Evolutionary conservation across 2,329 filamentous ascomycete genomes (phyloP).

Genomic region (Fusarium staphyleae): DNA sequence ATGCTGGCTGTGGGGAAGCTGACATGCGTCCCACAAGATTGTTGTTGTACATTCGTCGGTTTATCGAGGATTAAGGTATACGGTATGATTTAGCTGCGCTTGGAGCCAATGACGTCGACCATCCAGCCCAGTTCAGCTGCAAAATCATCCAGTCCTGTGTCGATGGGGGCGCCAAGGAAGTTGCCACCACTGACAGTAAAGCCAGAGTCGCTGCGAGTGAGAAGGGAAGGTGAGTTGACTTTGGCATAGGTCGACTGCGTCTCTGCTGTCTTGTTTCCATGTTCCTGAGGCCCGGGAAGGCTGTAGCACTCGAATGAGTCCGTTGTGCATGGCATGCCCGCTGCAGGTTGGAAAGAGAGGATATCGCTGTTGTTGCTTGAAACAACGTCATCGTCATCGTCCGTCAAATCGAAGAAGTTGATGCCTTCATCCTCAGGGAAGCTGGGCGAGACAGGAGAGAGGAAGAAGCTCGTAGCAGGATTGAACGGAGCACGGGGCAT

Average conservation of each 20-base stretch:
- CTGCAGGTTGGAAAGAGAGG: conserved; percentile 39
- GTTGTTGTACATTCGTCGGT: conserved; percentile 20
- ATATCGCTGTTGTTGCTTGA: conserved; percentile 49
- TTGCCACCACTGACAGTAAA: conserved; percentile 32
- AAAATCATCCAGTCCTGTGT: conserved; percentile 51
- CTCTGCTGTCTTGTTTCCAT: conserved; percentile 27
- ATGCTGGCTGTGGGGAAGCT: conserved; percentile 10
- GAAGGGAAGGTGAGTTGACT: conserved; percentile 38
- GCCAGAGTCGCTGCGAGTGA: conserved; percentile 33
- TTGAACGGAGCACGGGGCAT: conserved; percentile 42
- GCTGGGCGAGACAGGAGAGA: conserved; percentile 49
- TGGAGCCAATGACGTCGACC: conserved; percentile 54
- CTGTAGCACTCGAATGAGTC: conserved; percentile 52
- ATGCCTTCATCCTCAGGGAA: conserved; percentile 52
- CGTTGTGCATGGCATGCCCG: conserved; percentile 16
- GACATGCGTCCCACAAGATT: not conserved
- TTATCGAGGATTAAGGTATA: conserved; percentile 1
- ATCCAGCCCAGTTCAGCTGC: conserved; percentile 60
- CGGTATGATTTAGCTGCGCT: conserved; percentile 28
- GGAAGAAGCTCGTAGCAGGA: conserved; percentile 39
- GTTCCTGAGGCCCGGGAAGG: conserved; percentile 49
- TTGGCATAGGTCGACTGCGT: conserved; percentile 33
- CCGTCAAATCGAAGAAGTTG: conserved; percentile 56
- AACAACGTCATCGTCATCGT: conserved; percentile 52
- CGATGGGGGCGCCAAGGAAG: conserved; percentile 47